These are phyloP conservation scores for Trichoderma sp. DNA, from an alignment of 2,329 filamentous ascomycete genomes.

Conservation along the genomic window DNA sequence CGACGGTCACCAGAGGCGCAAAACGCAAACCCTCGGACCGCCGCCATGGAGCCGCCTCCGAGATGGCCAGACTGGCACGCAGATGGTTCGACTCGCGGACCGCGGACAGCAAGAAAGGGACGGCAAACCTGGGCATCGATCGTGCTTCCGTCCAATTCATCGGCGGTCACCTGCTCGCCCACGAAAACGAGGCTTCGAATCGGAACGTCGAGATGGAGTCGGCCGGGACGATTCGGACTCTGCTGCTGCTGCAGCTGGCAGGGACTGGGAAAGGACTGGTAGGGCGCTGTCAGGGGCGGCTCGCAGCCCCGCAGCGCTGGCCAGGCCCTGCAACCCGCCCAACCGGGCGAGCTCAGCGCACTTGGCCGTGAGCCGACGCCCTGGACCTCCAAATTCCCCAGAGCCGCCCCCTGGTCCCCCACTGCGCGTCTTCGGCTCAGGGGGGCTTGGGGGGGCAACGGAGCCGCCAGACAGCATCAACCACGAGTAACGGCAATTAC, in stretches of 20 bases:
- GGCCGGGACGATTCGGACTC: constrained; percentile 28
- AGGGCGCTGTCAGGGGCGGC: constrained; percentile 20
- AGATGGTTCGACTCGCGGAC: constrained; percentile 11
- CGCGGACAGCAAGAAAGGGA: not conserved
- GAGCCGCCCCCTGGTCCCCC: constrained; percentile 11
- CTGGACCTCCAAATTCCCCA: constrained; percentile 19
- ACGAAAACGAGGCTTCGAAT: constrained; percentile 28
- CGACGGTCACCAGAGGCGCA: too few relatives aligned
- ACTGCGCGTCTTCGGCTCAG: constrained; percentile 7
- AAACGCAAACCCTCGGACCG: too few relatives aligned
- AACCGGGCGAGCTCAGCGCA: constrained; percentile 6
- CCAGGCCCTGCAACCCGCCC: constrained; percentile 9
- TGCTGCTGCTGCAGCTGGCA: too few relatives aligned
- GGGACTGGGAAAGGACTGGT: not conserved
- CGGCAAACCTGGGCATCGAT: not conserved
- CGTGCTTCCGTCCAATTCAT: constrained; percentile 5
- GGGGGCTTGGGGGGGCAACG: not conserved
- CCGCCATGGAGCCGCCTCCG: not conserved
- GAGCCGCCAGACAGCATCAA: constrained; percentile 12
- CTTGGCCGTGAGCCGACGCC: constrained; percentile 7
- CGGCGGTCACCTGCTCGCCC: constrained; percentile 20
- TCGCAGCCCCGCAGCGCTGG: constrained; percentile 15
- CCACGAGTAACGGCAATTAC: constrained; percentile 14
- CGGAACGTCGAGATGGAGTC: constrained; percentile 24
- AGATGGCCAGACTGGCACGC: constrained; percentile 10